Evolutionary conservation across 148 eudicot species (phyloP).

Genomic region (Chenopodium formosanum): DNA sequence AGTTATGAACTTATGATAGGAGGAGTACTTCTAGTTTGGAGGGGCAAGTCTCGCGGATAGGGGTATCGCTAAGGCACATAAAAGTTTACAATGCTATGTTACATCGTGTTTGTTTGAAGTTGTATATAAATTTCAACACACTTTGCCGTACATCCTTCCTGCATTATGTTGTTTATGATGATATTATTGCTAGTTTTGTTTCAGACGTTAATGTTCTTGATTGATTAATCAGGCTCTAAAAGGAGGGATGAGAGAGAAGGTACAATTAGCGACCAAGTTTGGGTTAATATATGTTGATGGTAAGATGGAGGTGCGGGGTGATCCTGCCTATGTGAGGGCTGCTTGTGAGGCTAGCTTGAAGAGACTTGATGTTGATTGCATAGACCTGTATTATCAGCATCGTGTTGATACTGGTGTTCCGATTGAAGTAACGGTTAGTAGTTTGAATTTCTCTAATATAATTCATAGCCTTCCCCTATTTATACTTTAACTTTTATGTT

Average conservation of each 20-base stretch:
- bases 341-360: conserved; percentile 43
- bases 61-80: neutral
- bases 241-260: conserved; percentile 36
- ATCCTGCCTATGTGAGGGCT: conserved; percentile 36
- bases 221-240: conserved; percentile 28
- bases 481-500: too few relatives aligned
- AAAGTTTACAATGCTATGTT: neutral
- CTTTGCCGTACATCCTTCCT: neutral
- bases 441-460: neutral
- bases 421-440: conserved; percentile 41
- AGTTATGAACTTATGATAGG: too few relatives aligned
- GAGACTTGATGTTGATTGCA: conserved; percentile 40
- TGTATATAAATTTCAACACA: neutral
- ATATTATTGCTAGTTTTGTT: neutral
- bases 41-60: neutral
- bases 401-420: conserved; percentile 36
- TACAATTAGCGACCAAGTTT: conserved; percentile 33
- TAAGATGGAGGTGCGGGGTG: conserved; percentile 23
- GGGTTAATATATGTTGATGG: conserved; percentile 24
- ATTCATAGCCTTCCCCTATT: neutral
- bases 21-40: neutral
- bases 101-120: neutral
- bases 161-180: neutral
- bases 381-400: conserved; percentile 42
- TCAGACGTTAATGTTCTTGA: too few relatives aligned